Percentiles rank a stretch among this genome's conserved stretches.
phyloP scores from a whole-genome alignment of 2,329 filamentous ascomycete species.

The Lasiodiplodia sp. region DNA sequence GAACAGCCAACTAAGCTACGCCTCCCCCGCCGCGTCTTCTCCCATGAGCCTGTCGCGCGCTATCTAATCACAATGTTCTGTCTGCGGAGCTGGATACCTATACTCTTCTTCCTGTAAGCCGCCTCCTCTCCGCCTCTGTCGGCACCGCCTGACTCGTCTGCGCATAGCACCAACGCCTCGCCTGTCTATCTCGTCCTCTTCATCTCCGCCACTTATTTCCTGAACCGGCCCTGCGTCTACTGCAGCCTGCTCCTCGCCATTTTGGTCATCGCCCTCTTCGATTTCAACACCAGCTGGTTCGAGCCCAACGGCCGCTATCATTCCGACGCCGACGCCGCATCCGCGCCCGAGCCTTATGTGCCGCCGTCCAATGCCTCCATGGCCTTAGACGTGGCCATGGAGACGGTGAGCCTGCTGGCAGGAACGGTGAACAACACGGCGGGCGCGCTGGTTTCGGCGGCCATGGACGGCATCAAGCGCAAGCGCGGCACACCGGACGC shows the following conservation, averaged over 20 bases:
- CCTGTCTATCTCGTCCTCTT: conserved; percentile 60
- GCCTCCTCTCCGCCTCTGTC: neutral
- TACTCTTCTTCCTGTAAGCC: conserved; percentile 61
- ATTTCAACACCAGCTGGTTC: conserved; percentile 93
- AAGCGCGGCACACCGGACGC: conserved; percentile 35
- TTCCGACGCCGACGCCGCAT: conserved; percentile 6
- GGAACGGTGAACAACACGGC: conserved; percentile 72
- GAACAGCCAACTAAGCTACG: neutral
- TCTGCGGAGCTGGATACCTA: conserved; percentile 64
- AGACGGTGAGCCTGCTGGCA: conserved; percentile 47
- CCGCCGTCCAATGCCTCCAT: conserved; percentile 41
- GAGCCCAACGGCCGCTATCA: conserved; percentile 57
- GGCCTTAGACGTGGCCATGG: conserved; percentile 34
- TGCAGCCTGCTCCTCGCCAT: conserved; percentile 95
- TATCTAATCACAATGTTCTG: conserved; percentile 64
- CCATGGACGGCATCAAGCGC: conserved; percentile 65
- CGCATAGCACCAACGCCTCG: conserved; percentile 54
- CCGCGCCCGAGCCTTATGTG: conserved; percentile 31
- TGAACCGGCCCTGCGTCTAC: conserved; percentile 97
- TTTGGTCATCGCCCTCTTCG: conserved; percentile 95
- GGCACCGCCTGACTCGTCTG: conserved; percentile 30
- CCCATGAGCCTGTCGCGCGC: conserved; percentile 12
- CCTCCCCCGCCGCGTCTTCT: neutral
- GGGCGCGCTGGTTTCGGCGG: conserved; percentile 70
- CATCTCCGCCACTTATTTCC: conserved; percentile 89